Base-by-base conservation (phyloP, 345 rosid species). In the Eucalyptus decipiens region DNA sequence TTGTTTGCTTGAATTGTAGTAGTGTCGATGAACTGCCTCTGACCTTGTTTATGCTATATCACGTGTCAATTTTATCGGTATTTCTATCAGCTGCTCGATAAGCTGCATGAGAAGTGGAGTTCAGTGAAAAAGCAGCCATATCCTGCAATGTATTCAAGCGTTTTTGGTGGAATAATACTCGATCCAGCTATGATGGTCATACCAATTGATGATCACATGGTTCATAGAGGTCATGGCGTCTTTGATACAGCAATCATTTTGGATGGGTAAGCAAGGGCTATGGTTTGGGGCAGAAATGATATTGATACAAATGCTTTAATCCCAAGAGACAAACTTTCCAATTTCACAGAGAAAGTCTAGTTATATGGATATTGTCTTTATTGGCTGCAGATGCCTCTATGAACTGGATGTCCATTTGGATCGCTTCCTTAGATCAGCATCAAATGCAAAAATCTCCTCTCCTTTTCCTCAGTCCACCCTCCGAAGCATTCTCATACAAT, bases 141-240 rank as follows among this genome's bases (percentile, higher is more conserved):
- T 88, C 97, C 95, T 34, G 96, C 95, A 72, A 95, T 95, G 95
- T 95, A 95, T 91, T 95, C 97, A 58, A 95, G 95, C 85, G 81
- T 92, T 49, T 95, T 87, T 89, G 95, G 96, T 54, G 96, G 97
- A 86, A 93, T 95, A 83, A 91, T 93, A 89, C 95, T 95, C 30
- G 96, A 95, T 90, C 96, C 96, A 30, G 95, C 96, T 50, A 89
- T 95, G 95, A 95, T 95, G 96, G 93, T 94, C 37, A 92, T 95
- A 86, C 96, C 96, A 19, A 93, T 95, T 28, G 97, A 95, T 51
- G 97, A 95, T 92, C 97, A 95, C 91, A 95, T 94, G 96, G 97
- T 95, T 89, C 97, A 95, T 88, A 92, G 96, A 83, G 96, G 97
- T 11, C 97, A 95, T 58, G 96, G 96, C 5, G 96, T 95, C 89